Base-by-base conservation (phyloP, 768 basidiomycete species). In the Ramaria sp. region DNA sequence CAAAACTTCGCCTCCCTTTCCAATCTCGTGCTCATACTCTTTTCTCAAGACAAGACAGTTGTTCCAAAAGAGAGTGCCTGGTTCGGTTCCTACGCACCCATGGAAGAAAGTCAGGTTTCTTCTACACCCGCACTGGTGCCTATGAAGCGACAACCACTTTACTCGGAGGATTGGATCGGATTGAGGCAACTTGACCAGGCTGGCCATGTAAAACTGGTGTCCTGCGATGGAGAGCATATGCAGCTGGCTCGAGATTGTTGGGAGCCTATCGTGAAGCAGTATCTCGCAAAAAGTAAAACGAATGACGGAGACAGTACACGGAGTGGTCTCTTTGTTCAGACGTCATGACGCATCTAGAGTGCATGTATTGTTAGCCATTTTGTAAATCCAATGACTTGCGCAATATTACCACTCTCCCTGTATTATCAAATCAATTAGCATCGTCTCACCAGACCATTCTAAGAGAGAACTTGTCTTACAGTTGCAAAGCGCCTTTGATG, bases 61-160 rank as follows among this genome's bases (percentile, higher is more conserved):
- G 75, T 91, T 19, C 91, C 91, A 0, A 89, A 88, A 68, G 89
- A 91, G 69, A 88, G 80, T 62, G 72, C 86, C 11, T 91, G 89
- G 90, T 92, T 93, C 68, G 89, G 87, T 6, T 84, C 86, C 3
- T 84, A 86, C 63, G 74, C 73, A 1, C 71, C 70, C 1, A 58
- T 66, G 7, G 69, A 72, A 19, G 73, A 76, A 17, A 70, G 70
- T 7, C 59, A 54, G 24, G 41, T 19, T 50, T 51, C 20, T 56
- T 63, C 38, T 59, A 59, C 41, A 5, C 71, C 66, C 64, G 63
- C 64, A 1, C 75, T 88, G 45, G 70, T 91, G 30, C 83, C 87
- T 1, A 86, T 93, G 87, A 78, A 73, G 37, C 38, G 61, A 53
- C 90, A 91, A 59, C 81, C 80, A 10, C 67, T 93, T 22, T 93